Conservation (phyloP, 2,329 filamentous ascomycete genomes). For the Hysterium pulicare region DNA sequence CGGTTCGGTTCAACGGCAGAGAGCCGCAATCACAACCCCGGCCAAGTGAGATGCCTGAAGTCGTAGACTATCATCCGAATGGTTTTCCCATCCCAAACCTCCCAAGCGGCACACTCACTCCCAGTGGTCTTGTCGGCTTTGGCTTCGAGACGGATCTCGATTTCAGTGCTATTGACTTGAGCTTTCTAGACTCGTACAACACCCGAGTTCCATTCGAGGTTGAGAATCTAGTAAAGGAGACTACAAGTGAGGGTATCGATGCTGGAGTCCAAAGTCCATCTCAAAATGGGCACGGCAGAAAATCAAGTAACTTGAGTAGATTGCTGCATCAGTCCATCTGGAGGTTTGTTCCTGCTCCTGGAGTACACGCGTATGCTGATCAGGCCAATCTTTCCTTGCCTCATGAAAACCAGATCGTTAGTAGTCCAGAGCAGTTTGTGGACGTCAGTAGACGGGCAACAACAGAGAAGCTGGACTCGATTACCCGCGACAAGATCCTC, state of each 20-base stretch:
- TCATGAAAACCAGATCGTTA: conserved; percentile 26
- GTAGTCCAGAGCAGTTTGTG: conserved; percentile 17
- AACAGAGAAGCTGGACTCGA: conserved; percentile 40
- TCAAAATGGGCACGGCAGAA: no score
- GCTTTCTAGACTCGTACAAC: conserved; percentile 45
- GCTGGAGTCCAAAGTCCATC: conserved; percentile 32
- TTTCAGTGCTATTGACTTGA: conserved; percentile 44
- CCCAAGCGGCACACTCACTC: conserved; percentile 39
- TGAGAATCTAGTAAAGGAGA: conserved; percentile 22
- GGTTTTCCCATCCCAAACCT: conserved; percentile 25
- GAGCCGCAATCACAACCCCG: no score
- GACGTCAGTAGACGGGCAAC: conserved; percentile 41
- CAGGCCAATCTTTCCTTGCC: conserved; percentile 40
- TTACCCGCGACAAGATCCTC: conserved; percentile 57
- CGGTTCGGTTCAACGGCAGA: no score
- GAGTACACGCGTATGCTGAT: conserved; percentile 23
- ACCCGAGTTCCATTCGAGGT: conserved; percentile 42
- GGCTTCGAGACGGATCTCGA: conserved; percentile 45
- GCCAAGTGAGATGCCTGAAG: no score
- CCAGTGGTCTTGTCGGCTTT: conserved; percentile 44
- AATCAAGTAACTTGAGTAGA: no score
- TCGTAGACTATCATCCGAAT: conserved; percentile 29
- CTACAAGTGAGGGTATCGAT: conserved; percentile 28
- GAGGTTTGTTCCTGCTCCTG: conserved; percentile 40
- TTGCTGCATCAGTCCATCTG: no score